Base-by-base conservation (phyloP, 1,284 basidiomycete species). In the Microbotryum violaceum region DNA sequence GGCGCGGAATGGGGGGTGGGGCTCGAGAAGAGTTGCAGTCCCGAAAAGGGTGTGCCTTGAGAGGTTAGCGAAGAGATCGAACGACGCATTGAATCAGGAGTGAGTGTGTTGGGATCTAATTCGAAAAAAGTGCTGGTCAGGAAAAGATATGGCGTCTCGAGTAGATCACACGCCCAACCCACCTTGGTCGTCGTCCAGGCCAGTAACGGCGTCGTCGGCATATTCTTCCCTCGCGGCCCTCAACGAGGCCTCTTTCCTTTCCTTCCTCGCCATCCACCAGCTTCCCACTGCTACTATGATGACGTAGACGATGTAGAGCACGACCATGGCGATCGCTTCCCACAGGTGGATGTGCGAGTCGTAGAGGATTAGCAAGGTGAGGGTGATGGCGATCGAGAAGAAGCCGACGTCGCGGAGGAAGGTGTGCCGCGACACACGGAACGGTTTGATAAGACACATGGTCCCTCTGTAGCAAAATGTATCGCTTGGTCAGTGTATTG, bases 391-490 rank as follows among this genome's bases (percentile, higher is more conserved):
- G 5, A 83, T 70, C 14, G 88, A 86, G 77, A 97, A 97, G 80
- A 97, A 97, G 21, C 88, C 85, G 33, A 93, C 88, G 74, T 98
- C 96, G 44, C 96, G 85, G 18, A 96, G 77, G 76, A 98, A 97
- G 0, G 89, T 85, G 46, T 81, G 79, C 0, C 80, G 82, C 37
- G 86, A 81, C 20, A 97, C 91, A 66, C 83, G 82, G 77, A 98
- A 98, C 0, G 92, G 91, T 63, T 86, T 86, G 74, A 97, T 89
- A 74, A 98, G 86, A 72, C 91, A 93, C 85, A 98, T 96, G 20
- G 88, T 88, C 7, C 94, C 94, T 4, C 89, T 68, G 59, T 37
- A 9, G 9, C 2, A 14, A 20, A 1, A 6, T 3, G 16, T 29
- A 14, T 23, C 14, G 48, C 21, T 2, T n/a, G 18, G 16, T 42